Evolutionary conservation across 2,329 filamentous ascomycete species (phyloP), one percentile per base, ranked within the genome.

Genomic region (Cladophialophora psammophila): DNA sequence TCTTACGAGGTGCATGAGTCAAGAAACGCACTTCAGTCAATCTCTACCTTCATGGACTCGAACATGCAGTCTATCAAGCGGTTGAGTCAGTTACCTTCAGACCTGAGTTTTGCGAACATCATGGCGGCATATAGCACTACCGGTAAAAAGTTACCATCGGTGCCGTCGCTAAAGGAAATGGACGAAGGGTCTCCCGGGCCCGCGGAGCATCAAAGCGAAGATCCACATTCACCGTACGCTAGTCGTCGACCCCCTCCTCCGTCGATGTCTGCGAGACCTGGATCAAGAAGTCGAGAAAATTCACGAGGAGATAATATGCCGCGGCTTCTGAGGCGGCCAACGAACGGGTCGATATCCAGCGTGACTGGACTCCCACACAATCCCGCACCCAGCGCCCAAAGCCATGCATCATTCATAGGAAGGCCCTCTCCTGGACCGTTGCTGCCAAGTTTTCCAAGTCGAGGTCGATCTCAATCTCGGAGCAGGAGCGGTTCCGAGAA

Each of bases 61-160:
- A 68, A 65, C 57, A 56, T 57, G 36, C 62, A 64, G 18, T 62
- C 66, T 1, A 65, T 68, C 50, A 68, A 65, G 58, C 66, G 66
- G 38, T 32, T 68, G 26, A 68, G 66, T 50, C 56, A 65, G 35
- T 48, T 68, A 36, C 66, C 66, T 13, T 63, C 66, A 2, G 48
- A 68, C 26, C 62, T 68, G 6, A 62, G 56, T 36, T 63, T 65
- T 32, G 45, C 63, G 35, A 53, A 68, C 34, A 65, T 68, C 35
- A 65, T 68, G 66, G 62, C 66, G 7, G 63, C 66, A 5, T 65
- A 65, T 18, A 58, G 66, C n/a, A 60, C 36, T 5, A 57, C 31
- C 10, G 31, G 38, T n/a, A 57, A 48, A 40, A 36, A 36, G 36
- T 12, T 52, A 53, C 52, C 58, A 26, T 32, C 52, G 6, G 34